Base-by-base conservation (phyloP, 192 early-diverging fungal species). In the Backusella sp. region DNA sequence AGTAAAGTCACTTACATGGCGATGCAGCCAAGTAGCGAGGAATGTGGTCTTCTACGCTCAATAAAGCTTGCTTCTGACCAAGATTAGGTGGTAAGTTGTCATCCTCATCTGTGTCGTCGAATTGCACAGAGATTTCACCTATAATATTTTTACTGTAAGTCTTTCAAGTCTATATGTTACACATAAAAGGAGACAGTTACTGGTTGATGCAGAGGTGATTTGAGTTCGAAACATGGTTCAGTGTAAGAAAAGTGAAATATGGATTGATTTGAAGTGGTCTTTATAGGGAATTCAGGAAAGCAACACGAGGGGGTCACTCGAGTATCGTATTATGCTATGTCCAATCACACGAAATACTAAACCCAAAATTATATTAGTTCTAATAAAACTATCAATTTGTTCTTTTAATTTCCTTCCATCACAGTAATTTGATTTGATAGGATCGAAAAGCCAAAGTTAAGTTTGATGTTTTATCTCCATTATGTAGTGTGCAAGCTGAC, bases 11-110 rank as follows among this genome's bases (percentile, higher is more conserved):
- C 72, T 46, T 75, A 79, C 78, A 28, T 42, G 78, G 78, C 6
- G 78, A 79, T 34, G 73, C 67, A 15, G 78, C 65, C 19, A 69
- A 68, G 46, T 79, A 75, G 9, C 78, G 73, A 26, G 72, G 66
- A 32, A 66, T 53, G 73, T 71, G 56, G 28, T 77, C 70, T 32
- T 71, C 68, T 42, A 56, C 28, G 11, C 30, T 36, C n/a, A 73
- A 56, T 4, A 73, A 35, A 11, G 32, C 52, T 59, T 73, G 15
- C 6, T 32, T 73, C n/a, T 73, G 49, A 36, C 21, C 23, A 21
- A 35, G n/a, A 49, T 68, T n/a, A 6, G 34, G 73, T 28, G 28
- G 65, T 14, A 74, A n/a, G 3, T 30, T 39, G 3, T 74, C 80
- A 23, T 77, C 80, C 39, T 73, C 71, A 66, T 77, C 80, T 30